These are phyloP conservation scores for Pseudoneurospora amorphoporcata DNA, from an alignment of 495 filamentous ascomycete species.

Conservation along the genomic window DNA sequence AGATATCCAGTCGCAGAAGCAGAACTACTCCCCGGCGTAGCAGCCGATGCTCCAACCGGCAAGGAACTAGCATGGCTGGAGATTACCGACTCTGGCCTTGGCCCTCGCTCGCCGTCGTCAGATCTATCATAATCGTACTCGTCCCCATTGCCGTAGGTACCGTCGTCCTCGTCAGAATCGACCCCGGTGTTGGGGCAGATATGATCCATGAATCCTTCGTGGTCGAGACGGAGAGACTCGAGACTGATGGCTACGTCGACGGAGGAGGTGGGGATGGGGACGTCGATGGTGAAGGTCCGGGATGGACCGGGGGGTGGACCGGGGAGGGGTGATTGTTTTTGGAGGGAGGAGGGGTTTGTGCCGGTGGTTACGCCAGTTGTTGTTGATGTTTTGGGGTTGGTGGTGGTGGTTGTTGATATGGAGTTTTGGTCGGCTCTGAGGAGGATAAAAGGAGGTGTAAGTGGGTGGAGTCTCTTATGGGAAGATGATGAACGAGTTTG, in stretches of 20 bases:
- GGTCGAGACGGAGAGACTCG: constrained; percentile 24
- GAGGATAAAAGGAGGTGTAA: background rate
- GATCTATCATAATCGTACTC: constrained; percentile 1
- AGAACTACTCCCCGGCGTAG: constrained; percentile 17
- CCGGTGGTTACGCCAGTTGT: background rate
- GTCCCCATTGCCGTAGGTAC: background rate
- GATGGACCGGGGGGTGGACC: constrained; percentile 28
- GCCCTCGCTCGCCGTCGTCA: background rate
- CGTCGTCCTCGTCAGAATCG: constrained; percentile 10
- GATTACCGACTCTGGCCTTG: constrained; percentile 3
- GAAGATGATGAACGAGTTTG: background rate
- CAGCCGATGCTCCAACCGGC: constrained; percentile 24
- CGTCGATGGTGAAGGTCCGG: constrained; percentile 42
- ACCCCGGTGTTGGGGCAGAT: constrained; percentile 18
- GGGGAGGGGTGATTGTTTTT: constrained; percentile 9
- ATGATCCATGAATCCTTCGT: constrained; percentile 25
- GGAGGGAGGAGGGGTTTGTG: background rate
- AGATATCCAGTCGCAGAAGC: background rate
- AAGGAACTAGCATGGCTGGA: constrained; percentile 16
- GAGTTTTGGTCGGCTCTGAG: background rate
- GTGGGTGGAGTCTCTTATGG: background rate
- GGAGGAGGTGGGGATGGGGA: constrained; percentile 26
- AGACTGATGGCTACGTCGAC: constrained; percentile 23
- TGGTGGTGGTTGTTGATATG: background rate
- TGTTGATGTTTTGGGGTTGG: background rate